phyloP scores from a whole-genome alignment of 768 basidiomycete species.

The Naganishia friedmannii region DNA sequence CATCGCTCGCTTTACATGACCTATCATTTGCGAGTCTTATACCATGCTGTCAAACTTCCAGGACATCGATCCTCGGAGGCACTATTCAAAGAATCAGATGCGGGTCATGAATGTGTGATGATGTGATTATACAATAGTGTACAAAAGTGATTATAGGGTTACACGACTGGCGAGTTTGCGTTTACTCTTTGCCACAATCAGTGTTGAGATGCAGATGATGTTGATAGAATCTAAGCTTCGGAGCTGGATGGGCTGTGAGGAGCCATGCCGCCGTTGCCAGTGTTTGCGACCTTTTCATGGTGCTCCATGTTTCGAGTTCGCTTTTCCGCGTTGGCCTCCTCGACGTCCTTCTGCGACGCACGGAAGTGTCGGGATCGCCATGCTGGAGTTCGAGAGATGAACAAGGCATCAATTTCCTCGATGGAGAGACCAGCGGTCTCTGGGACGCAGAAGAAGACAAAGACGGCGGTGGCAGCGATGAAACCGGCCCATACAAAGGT shows the following conservation, averaged over 20 bases:
- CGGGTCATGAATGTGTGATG: not conserved
- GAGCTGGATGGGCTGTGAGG: constrained; percentile 23
- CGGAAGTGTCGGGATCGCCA: constrained; percentile 43
- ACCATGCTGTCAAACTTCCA: too few species aligned
- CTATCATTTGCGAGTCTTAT: too few species aligned
- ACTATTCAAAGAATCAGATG: not conserved
- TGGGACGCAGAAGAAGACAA: constrained; percentile 51
- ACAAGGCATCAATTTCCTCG: constrained; percentile 49
- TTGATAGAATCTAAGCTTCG: not conserved
- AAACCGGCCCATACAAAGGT: constrained; percentile 51
- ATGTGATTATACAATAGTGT: not conserved
- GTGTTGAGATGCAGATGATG: constrained; percentile 4
- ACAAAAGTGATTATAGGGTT: constrained; percentile 5
- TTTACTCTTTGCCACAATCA: not conserved
- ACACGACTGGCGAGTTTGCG: not conserved
- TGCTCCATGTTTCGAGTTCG: constrained; percentile 20
- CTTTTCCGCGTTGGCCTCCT: constrained; percentile 26
- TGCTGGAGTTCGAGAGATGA: constrained; percentile 44
- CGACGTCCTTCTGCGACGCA: constrained; percentile 34
- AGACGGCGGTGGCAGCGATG: constrained; percentile 41
- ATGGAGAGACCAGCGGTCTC: constrained; percentile 51
- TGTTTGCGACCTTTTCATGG: constrained; percentile 19
- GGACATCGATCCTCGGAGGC: too few species aligned
- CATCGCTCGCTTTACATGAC: too few species aligned
- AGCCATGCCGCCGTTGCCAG: not conserved